Base-by-base conservation (phyloP, 495 filamentous ascomycete genomes). In the Pyronema domesticum region DNA sequence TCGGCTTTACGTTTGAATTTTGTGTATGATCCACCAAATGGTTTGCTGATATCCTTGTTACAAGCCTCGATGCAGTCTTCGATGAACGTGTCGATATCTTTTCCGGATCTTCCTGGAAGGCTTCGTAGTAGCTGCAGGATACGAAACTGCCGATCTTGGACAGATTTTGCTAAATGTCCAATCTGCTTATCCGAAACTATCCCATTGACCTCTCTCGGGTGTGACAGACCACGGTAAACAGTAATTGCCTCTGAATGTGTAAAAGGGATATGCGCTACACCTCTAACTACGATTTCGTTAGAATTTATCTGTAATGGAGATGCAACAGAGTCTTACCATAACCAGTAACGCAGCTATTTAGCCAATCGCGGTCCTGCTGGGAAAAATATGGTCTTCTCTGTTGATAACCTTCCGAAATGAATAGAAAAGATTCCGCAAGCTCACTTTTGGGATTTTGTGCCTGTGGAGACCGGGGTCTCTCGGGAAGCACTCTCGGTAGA, bases 231-330 rank as follows among this genome's bases (percentile, higher is more conserved):
- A 1, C 17, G 13, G 17, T 17, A 43, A 17, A 43, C 39, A 43
- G 17, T 43, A 13, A 43, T 17, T 17, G 37, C 50, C 44, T 65
- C 63, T 1, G 9, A 37, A 14, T 46, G n/a, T 3, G 56, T 54
- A n/a, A 65, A 65, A 19, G 37, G 46, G 14, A 59, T 46, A 23
- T 65, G 63, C 1, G 65, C 2, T 15, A 19, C 33, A 1, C 55
- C 46, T 13, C 7, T 17, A 7, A 2, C 39, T 42, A 30, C 23
- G 5, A 30, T 30, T 30, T 5, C 5, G 23, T 30, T 30, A 30
- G 23, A 30, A 30, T 30, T 5, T 1, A 46, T 63, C 60, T 63
- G 18, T 37, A 0, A 35, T 13, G 35, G 23, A 15, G 15, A 42
- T 17, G 15, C 3, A 42, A 42, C 39, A 17, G 15, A 42, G 11